phyloP scores from a whole-genome alignment of 2,329 filamentous ascomycete species.

The Aureobasidium uvarum region DNA sequence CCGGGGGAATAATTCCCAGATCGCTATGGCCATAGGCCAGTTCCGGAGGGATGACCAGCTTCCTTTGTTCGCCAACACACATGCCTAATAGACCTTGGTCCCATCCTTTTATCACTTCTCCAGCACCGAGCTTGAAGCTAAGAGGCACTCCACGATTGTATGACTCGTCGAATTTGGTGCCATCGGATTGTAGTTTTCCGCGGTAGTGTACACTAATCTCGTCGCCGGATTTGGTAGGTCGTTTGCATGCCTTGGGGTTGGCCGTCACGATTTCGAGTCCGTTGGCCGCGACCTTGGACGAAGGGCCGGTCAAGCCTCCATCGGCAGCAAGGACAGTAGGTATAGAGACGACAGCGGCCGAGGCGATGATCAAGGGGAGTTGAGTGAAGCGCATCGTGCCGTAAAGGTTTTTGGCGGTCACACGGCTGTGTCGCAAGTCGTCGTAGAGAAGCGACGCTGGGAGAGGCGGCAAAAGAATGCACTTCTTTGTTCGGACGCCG shows the following conservation, averaged over 20 bases:
- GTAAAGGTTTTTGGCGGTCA: neutral
- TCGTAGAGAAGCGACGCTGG: neutral
- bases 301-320: neutral
- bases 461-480: neutral
- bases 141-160: constrained; percentile 78
- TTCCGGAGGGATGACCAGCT: constrained; percentile 83
- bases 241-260: constrained; percentile 44
- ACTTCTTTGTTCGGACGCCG: neutral
- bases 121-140: constrained; percentile 72
- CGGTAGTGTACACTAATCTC: constrained; percentile 50
- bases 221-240: constrained; percentile 49
- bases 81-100: constrained; percentile 86
- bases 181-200: constrained; percentile 55
- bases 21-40: constrained; percentile 74
- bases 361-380: constrained; percentile 5
- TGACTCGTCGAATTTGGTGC: constrained; percentile 77
- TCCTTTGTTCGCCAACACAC: constrained; percentile 92
- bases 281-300: neutral
- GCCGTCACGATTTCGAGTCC: constrained; percentile 46
- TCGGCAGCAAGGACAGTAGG: neutral
- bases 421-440: constrained; percentile 4
- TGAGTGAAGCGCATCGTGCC: constrained; percentile 3
- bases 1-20: constrained; percentile 73
- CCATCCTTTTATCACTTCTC: constrained; percentile 92
- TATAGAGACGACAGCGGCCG: neutral